Evolutionary conservation across 345 rosid genomes (phyloP).

Genomic region (Lumnitzera racemosa): DNA sequence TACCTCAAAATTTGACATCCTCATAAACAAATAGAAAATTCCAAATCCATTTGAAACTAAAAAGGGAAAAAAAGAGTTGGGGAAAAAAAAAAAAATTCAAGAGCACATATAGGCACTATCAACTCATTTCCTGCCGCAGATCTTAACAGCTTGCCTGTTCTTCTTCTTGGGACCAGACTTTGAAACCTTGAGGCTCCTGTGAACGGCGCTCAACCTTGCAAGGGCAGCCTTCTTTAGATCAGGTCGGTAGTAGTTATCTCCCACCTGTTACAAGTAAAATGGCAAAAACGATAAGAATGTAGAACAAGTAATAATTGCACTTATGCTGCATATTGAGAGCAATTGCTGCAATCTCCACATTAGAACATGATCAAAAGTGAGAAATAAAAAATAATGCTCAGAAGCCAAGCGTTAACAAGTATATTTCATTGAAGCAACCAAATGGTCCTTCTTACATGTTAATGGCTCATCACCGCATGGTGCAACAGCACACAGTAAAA

Average conservation of each 20-base stretch:
- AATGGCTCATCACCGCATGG: constrained; percentile 38
- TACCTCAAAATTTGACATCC: too few relatives aligned
- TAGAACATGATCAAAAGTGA: not conserved
- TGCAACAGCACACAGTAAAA: not conserved
- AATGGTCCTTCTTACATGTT: constrained; percentile 34
- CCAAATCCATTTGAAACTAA: not conserved
- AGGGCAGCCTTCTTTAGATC: constrained; percentile 88
- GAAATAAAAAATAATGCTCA: not conserved
- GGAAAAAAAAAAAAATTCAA: not conserved
- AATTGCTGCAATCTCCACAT: not conserved
- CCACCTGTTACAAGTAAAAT: constrained; percentile 36
- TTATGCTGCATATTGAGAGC: not conserved
- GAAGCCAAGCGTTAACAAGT: constrained; percentile 37
- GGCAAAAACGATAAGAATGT: not conserved
- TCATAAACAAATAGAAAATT: not conserved
- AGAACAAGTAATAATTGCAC: not conserved
- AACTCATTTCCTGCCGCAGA: constrained; percentile 24
- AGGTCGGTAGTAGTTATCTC: constrained; percentile 79
- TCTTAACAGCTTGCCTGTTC: constrained; percentile 60
- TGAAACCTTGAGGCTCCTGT: constrained; percentile 71
- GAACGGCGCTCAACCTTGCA: constrained; percentile 73
- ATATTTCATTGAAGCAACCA: constrained; percentile 35
- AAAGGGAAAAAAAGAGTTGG: not conserved
- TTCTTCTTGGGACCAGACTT: constrained; percentile 92
- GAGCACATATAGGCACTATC: not conserved